Evolutionary conservation across 371 early-diverging fungal species (phyloP).

Genomic region (Mortierella sp.): DNA sequence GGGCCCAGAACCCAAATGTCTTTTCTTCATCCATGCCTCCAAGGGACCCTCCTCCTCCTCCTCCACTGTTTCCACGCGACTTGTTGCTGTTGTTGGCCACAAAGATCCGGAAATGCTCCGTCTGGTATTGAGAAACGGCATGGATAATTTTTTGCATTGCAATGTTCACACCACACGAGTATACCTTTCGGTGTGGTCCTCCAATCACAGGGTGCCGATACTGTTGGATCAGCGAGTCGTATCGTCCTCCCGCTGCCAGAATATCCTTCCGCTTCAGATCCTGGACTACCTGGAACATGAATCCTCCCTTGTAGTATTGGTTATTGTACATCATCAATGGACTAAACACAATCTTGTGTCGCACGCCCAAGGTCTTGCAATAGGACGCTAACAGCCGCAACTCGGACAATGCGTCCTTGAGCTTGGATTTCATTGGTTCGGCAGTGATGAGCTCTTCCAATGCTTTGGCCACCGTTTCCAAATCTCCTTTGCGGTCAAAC

Average conservation of each 20-base stretch:
- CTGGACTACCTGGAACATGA: conserved; percentile 79
- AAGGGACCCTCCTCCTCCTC: conserved; percentile 3
- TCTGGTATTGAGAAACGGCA: conserved; percentile 75
- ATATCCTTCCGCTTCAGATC: conserved; percentile 78
- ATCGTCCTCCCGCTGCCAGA: conserved; percentile 86
- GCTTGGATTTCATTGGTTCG: conserved; percentile 57
- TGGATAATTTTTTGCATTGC: conserved; percentile 80
- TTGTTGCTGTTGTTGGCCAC: conserved; percentile 58
- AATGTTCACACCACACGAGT: conserved; percentile 82
- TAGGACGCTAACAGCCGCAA: conserved; percentile 63
- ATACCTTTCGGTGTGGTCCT: conserved; percentile 57
- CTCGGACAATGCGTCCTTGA: conserved; percentile 60
- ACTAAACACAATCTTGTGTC: conserved; percentile 70
- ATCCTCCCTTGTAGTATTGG: conserved; percentile 75
- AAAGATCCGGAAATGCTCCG: conserved; percentile 66
- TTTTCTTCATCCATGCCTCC: conserved; percentile 41
- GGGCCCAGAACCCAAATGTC: conserved; percentile 49
- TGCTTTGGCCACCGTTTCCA: conserved; percentile 60
- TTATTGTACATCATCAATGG: conserved; percentile 83
- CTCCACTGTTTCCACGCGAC: conserved; percentile 15
- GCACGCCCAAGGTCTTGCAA: conserved; percentile 68
- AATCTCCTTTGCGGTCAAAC: conserved; percentile 68
- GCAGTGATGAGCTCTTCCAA: conserved; percentile 68
- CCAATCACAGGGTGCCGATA: conserved; percentile 65
- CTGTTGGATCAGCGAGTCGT: conserved; percentile 75